Conservation (phyloP, 768 basidiomycete genomes). For the Psilocybe subaeruginosa region DNA sequence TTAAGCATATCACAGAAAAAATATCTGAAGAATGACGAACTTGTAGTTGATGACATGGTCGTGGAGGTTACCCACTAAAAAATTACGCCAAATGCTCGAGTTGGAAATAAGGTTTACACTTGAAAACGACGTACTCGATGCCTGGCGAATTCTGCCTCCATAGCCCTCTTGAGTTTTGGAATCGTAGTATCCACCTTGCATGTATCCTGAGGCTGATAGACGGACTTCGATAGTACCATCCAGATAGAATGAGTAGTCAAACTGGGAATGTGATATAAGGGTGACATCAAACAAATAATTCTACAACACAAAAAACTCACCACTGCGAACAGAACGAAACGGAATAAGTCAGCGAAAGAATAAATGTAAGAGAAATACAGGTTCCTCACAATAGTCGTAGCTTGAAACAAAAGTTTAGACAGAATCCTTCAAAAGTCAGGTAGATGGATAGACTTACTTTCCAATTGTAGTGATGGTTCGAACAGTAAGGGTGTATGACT, state of each 20-base stretch:
- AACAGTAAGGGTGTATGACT: conserved; percentile 60
- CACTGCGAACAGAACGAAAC: conserved; percentile 24
- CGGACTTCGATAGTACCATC: conserved; percentile 74
- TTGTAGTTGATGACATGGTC: conserved; percentile 72
- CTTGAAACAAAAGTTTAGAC: conserved; percentile 27
- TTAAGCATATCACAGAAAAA: neutral
- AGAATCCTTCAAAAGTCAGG: neutral
- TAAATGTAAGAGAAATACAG: neutral
- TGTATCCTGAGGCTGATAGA: conserved; percentile 67
- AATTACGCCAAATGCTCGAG: neutral
- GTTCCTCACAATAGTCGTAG: conserved; percentile 55
- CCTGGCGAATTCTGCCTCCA: conserved; percentile 57
- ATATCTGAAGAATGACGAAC: conserved; percentile 21
- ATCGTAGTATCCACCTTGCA: conserved; percentile 67
- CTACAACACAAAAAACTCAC: conserved; percentile 20
- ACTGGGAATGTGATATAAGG: conserved; percentile 31
- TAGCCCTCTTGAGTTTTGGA: conserved; percentile 46
- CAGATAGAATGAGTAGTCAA: conserved; percentile 68
- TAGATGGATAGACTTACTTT: conserved; percentile 45
- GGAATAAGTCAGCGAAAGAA: neutral
- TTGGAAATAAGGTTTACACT: neutral
- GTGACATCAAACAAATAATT: neutral
- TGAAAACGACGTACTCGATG: conserved; percentile 45
- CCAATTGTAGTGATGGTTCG: conserved; percentile 63
- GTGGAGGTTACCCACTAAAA: conserved; percentile 63